Evolutionary conservation across 2,329 filamentous ascomycete species (phyloP), one percentile per base, ranked within the genome.

Genomic region (Diplodia scrobiculata): DNA sequence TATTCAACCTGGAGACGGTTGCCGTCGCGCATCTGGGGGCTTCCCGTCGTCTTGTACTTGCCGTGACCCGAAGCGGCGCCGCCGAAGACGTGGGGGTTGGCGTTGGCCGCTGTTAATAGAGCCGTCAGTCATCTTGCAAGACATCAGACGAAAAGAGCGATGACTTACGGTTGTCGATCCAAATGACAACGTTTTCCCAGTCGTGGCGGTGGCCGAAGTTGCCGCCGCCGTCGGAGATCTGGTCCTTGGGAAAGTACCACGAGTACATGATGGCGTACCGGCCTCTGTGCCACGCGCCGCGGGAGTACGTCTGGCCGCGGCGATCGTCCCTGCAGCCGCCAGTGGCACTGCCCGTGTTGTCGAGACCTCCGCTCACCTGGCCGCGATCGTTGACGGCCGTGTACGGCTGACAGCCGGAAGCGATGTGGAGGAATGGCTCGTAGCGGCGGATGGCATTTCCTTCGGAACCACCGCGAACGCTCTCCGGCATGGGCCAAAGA

Each of bases 201-300:
- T 81, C 79, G 67, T 80, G 76, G 5, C 79, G 76, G 67, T 81
- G 78, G 45, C 75, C 73, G 2, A 79, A 74, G 21, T 73, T 73
- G 63, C 80, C 62, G 54, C 73, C 67, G 0, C 76, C 78, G 0
- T 67, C 53, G 27, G 70, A 71, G 13, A 79, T 78, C 68, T 77
- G 72, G 67, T 82, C 80, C 73, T 83, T 82, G 60, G 80, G 81
- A 70, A 80, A 75, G 70, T 81, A 82, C 79, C 79, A 81, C 4
- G 77, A 71, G 69, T 80, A 81, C 78, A 81, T 79, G 68, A 81
- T 75, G 62, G 73, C 77, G 53, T 74, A 76, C 53, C 72, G 69
- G 59, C 69, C 72, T 10, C 73, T 72, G 67, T 75, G 70, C 27
- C 67, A 66, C 5, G 67, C 69, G 17, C 71, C 72, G 17, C 79